A percentile compares a stretch with the other conserved stretches of the same genome.
Evolutionary conservation across 2,329 filamentous ascomycete species (phyloP).

Genomic region (Aulographum hederae): DNA sequence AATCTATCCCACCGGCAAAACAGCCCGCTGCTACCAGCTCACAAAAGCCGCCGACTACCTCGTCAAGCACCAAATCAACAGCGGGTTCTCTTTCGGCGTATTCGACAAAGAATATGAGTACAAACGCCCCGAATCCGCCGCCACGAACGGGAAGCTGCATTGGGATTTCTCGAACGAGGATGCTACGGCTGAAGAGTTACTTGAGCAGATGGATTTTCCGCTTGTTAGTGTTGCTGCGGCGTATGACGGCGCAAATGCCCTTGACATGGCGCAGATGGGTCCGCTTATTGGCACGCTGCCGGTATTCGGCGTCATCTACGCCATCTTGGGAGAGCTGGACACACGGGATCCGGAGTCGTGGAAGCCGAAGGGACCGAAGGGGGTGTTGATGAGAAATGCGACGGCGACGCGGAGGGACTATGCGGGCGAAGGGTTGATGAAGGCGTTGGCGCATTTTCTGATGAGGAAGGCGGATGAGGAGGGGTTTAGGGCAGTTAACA

Average conservation of each 20-base stretch:
- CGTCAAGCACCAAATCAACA: conserved; percentile 15
- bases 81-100: conserved; percentile 18
- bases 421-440: conserved; percentile 16
- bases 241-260: conserved; percentile 14
- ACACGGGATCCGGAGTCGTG: conserved; percentile 11
- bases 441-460: conserved; percentile 15
- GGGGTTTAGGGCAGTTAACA: conserved; percentile 18
- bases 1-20: conserved; percentile 10
- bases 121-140: conserved; percentile 14
- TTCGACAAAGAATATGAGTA: conserved; percentile 20
- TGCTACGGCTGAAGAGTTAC: conserved; percentile 7
- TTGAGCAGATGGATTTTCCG: conserved; percentile 20
- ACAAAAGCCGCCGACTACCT: conserved; percentile 11
- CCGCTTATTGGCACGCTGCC: conserved; percentile 10
- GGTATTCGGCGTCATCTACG: conserved; percentile 10
- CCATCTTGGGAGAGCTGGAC: conserved; percentile 9
- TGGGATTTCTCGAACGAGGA: conserved; percentile 12
- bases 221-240: conserved; percentile 18
- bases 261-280: conserved; percentile 11
- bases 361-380: conserved; percentile 10
- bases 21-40: conserved; percentile 6
- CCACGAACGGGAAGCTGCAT: conserved; percentile 11
- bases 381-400: conserved; percentile 19
- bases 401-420: conserved; percentile 19
- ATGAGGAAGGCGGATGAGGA: conserved; percentile 16